Evolutionary conservation across 257 asterid genomes (phyloP), one percentile per base, ranked within the genome.

Genomic region (Rhazya stricta): DNA sequence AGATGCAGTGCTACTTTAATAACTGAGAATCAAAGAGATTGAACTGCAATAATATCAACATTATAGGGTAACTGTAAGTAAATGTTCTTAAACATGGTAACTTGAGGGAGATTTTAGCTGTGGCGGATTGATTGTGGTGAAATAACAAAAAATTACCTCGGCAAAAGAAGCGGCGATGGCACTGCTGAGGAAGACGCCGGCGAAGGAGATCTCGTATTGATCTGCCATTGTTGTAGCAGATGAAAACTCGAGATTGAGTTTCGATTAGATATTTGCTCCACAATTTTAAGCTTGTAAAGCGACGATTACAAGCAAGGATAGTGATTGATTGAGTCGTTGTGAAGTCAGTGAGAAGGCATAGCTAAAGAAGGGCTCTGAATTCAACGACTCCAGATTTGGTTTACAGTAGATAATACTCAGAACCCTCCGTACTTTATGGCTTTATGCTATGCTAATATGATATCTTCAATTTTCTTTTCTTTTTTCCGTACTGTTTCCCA

Each of bases 151-250:
- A 74, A 56, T 60, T 79, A 93, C 98, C 98, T 93, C 98, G 43
- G 98, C 98, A 65, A 91, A 80, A 81, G 97, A 93, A 75, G 98
- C 90, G 60, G 98, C 95, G 58, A 89, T 83, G 75, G 98, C 98
- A 78, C 98, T 91, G 72, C 91, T 82, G 72, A 81, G 82, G 79
- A 93, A 88, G 74, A 90, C 83, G 71, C 87, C 89, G 81, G 86
- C 87, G 85, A 91, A 89, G 37, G 98, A 89, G 89, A 89, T 86
- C 87, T 87, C 91, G 73, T 71, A 54, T 30, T 69, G 89, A 85
- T 85, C 90, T 84, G 91, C 88, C 98, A 93, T 92, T 87, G 83
- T 67, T 77, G 74, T 79, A 77, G 76, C 79, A 79, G 80, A 74
- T 39, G 45, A 69, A 27, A n/a, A 18, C 57, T 69, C 30, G 57